phyloP scores from a whole-genome alignment of 441 rosid species.

The Syzygium syzygioides region DNA sequence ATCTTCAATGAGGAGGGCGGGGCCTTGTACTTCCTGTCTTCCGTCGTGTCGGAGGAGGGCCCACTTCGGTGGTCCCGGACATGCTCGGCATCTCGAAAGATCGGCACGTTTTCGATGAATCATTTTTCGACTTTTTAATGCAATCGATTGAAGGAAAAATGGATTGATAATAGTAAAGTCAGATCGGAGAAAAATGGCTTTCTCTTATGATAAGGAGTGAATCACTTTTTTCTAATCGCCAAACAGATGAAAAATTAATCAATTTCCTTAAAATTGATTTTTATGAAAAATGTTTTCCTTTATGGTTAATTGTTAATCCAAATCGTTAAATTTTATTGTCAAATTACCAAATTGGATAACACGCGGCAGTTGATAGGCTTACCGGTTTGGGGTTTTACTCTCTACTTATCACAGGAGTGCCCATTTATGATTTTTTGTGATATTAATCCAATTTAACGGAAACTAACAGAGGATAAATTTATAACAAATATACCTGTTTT shows the following conservation, averaged over 20 bases:
- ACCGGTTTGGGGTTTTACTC: too few species aligned
- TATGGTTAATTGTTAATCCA: too few species aligned
- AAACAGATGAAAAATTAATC: not conserved
- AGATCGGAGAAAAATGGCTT: not conserved
- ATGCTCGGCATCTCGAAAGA: not conserved
- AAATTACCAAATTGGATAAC: too few species aligned
- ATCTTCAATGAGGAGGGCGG: not conserved
- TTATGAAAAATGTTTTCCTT: not conserved
- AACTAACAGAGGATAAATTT: too few species aligned
- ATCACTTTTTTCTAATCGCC: too few species aligned
- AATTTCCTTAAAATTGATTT: not conserved
- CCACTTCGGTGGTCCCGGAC: not conserved
- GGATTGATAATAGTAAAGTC: too few species aligned
- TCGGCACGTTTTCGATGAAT: not conserved
- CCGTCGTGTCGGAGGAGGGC: not conserved
- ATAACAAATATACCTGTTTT: too few species aligned
- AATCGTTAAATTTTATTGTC: too few species aligned
- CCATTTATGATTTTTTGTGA: too few species aligned
- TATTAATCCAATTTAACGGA: too few species aligned
- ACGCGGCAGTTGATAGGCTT: too few species aligned
- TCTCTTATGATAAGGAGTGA: not conserved
- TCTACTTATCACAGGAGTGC: too few species aligned
- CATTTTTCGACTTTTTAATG: not conserved
- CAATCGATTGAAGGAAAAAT: not conserved
- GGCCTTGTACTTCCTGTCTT: not conserved